These are phyloP conservation scores for Kuraishia borneana DNA, from an alignment of 805 yeast species.

Conservation along the genomic window DNA sequence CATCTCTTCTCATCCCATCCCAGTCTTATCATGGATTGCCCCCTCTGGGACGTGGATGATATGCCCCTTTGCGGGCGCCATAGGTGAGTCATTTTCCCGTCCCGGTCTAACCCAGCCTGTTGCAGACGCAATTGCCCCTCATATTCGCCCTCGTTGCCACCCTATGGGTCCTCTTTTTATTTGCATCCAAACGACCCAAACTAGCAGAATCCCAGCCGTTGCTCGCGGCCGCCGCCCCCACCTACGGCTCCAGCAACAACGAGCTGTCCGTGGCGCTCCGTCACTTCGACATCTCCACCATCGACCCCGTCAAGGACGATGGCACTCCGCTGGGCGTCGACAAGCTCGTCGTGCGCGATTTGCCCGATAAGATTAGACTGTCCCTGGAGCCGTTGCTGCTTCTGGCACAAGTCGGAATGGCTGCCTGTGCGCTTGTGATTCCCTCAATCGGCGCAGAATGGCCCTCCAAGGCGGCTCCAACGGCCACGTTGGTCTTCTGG, in stretches of 20 bases:
- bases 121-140: constrained; percentile 6
- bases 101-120: too few species aligned
- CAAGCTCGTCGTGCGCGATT: constrained; percentile 34
- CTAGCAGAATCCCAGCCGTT: constrained; percentile 6
- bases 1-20: too few species aligned
- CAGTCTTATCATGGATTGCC: too few species aligned
- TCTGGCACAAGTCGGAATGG: constrained; percentile 22
- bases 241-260: constrained; percentile 3
- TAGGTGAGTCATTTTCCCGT: too few species aligned
- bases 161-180: too few species aligned
- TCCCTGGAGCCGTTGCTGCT: constrained; percentile 31
- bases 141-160: too few species aligned
- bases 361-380: constrained; percentile 43
- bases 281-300: constrained; percentile 54
- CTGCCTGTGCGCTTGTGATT: constrained; percentile 21
- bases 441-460: constrained; percentile 23
- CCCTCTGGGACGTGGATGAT: constrained; percentile 4
- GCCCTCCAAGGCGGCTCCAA: constrained; percentile 13
- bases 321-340: constrained; percentile 51
- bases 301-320: constrained; percentile 42
- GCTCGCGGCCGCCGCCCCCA: constrained; percentile 3
- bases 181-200: too few species aligned
- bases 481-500: constrained; percentile 29
- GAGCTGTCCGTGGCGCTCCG: constrained; percentile 29
- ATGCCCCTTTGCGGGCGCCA: constrained; percentile 1